Evolutionary conservation across 2,329 filamentous ascomycete species (phyloP).

Genomic region (Canariomyces notabilis): DNA sequence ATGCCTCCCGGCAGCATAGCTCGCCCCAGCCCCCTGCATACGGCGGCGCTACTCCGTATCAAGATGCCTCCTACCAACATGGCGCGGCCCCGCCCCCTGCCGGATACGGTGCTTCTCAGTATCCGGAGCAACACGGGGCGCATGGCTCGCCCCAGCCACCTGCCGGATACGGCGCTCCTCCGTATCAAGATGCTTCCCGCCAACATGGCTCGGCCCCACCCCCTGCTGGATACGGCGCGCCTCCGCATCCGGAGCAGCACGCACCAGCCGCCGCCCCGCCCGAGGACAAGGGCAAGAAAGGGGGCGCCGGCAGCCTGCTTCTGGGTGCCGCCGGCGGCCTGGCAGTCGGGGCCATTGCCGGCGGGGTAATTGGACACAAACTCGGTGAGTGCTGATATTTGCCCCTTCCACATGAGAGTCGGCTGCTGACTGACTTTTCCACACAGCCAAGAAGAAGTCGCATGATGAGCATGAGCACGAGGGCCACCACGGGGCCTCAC

Average conservation of each 20-base stretch:
- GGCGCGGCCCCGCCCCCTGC: not conserved
- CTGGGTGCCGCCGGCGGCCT: slow-evolving; percentile 54
- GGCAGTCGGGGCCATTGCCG: slow-evolving; percentile 51
- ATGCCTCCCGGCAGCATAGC: too few species aligned
- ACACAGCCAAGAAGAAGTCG: slow-evolving; percentile 16
- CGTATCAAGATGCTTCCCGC: slow-evolving; percentile 9
- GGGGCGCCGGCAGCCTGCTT: slow-evolving; percentile 46
- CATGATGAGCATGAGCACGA: slow-evolving; percentile 17
- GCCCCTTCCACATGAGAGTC: not conserved
- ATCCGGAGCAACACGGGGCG: not conserved
- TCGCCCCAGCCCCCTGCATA: too few species aligned
- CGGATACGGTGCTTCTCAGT: not conserved
- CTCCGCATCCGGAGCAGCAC: not conserved
- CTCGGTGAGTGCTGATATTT: slow-evolving; percentile 40
- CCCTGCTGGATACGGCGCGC: slow-evolving; percentile 1
- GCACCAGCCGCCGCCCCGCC: too few species aligned
- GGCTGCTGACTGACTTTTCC: not conserved
- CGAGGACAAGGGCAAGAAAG: slow-evolving; percentile 35
- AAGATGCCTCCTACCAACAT: slow-evolving; percentile 11
- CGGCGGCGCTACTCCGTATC: slow-evolving; percentile 14
- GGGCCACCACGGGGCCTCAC: not conserved
- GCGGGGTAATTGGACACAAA: slow-evolving; percentile 52
- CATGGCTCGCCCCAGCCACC: too few species aligned
- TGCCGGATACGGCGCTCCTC: too few species aligned
- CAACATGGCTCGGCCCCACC: slow-evolving; percentile 3